phyloP scores from a whole-genome alignment of 129 eudicot species.

The Logfia minima region DNA sequence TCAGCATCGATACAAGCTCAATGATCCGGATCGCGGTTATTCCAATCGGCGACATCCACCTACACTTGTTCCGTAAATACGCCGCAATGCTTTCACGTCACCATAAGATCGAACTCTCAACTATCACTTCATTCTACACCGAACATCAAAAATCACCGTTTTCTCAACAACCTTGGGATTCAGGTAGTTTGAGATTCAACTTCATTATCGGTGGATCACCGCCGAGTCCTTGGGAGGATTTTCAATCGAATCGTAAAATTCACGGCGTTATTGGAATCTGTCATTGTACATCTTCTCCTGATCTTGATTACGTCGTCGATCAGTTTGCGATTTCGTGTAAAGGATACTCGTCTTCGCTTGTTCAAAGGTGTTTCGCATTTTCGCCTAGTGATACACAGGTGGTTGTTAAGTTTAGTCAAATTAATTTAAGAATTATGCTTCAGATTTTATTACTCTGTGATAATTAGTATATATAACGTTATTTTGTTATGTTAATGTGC shows the following conservation, averaged over 20 bases:
- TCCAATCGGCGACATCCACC: constrained; percentile 70
- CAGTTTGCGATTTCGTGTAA: constrained; percentile 51
- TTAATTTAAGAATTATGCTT: background rate
- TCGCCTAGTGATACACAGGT: constrained; percentile 89
- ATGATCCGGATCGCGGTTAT: constrained; percentile 84
- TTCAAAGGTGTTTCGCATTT: constrained; percentile 86
- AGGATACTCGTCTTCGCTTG: constrained; percentile 63
- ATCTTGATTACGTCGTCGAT: constrained; percentile 49
- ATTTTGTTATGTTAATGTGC: background rate
- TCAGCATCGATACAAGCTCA: constrained; percentile 81
- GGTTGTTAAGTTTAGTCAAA: background rate
- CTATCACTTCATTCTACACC: constrained; percentile 88
- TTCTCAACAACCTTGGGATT: constrained; percentile 85
- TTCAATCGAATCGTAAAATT: constrained; percentile 80
- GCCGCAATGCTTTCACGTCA: constrained; percentile 66
- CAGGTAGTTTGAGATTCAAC: constrained; percentile 71
- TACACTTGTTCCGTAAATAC: constrained; percentile 72
- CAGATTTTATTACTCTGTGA: background rate
- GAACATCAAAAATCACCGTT: constrained; percentile 90
- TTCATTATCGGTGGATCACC: constrained; percentile 84
- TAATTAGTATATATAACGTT: background rate
- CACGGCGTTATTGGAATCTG: constrained; percentile 78
- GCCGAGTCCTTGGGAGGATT: constrained; percentile 92
- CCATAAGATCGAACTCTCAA: constrained; percentile 60
- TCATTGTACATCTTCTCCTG: constrained; percentile 82